phyloP scores from a whole-genome alignment of 257 asterid species.

The Nicotiana noctiflora region DNA sequence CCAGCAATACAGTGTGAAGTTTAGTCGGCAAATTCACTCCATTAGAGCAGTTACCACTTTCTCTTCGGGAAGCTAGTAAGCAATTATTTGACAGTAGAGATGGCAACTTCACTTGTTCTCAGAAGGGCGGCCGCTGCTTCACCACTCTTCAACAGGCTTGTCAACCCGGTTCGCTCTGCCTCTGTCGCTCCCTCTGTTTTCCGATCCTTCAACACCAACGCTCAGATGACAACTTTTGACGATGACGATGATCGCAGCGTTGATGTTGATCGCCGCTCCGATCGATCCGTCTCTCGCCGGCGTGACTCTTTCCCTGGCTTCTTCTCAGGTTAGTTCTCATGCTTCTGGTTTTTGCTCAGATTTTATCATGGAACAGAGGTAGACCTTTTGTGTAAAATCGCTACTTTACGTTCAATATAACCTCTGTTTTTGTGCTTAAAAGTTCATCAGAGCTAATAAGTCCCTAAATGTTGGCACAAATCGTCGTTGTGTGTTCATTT shows the following conservation, averaged over 20 bases:
- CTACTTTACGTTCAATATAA: no score
- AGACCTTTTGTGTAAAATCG: no score
- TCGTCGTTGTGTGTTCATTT: no score
- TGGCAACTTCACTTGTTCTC: conserved; percentile 33
- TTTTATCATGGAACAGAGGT: no score
- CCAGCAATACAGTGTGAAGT: background rate
- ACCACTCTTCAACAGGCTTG: conserved; percentile 17
- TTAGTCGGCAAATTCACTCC: background rate
- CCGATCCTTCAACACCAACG: conserved; percentile 26
- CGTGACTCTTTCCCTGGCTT: conserved; percentile 22
- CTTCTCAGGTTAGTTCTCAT: conserved; percentile 22
- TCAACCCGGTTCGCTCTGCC: conserved; percentile 15
- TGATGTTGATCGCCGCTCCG: conserved; percentile 22
- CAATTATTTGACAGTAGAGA: background rate
- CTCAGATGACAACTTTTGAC: conserved; percentile 23
- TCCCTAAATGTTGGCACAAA: no score
- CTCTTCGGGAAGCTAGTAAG: background rate
- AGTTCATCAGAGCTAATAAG: no score
- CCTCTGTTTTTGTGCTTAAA: no score
- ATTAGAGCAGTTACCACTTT: background rate
- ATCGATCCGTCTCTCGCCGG: conserved; percentile 23
- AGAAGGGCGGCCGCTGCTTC: conserved; percentile 19
- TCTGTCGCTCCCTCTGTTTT: conserved; percentile 16
- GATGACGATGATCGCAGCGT: conserved; percentile 14
- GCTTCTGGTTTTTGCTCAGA: no score